Conservation (phyloP, 2,329 filamentous ascomycete species). For the Aureobasidium sp. region DNA sequence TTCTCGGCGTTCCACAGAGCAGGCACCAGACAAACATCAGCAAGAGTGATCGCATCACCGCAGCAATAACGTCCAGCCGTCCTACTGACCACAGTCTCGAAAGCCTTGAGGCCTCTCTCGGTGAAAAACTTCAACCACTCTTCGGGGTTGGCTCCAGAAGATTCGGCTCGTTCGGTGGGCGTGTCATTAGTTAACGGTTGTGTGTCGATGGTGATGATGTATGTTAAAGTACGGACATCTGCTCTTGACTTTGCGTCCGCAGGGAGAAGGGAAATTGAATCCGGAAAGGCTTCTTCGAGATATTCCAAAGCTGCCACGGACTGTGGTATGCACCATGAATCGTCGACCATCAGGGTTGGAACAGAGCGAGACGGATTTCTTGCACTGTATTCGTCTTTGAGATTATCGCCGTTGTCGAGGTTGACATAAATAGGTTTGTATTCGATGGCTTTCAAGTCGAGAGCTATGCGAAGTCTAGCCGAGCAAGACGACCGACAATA, state of each 20-base stretch:
- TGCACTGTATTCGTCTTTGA: constrained; percentile 34
- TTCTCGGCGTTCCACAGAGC: constrained; percentile 50
- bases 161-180: constrained; percentile 42
- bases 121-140: constrained; percentile 47
- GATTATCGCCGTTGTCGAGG: constrained; percentile 47
- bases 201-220: constrained; percentile 48
- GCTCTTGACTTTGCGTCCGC: constrained; percentile 36
- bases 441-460: constrained; percentile 46
- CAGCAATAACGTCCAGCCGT: constrained; percentile 45
- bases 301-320: constrained; percentile 55
- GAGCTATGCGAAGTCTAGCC: constrained; percentile 51
- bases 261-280: constrained; percentile 46
- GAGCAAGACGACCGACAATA: constrained; percentile 58
- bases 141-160: constrained; percentile 35
- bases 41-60: constrained; percentile 48
- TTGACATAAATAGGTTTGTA: constrained; percentile 44
- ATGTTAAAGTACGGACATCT: constrained; percentile 43
- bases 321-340: constrained; percentile 26
- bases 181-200: constrained; percentile 54
- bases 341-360: constrained; percentile 41
- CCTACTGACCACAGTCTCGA: constrained; percentile 37
- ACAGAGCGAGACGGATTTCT: constrained; percentile 49
- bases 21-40: constrained; percentile 51
- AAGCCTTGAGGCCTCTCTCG: constrained; percentile 45
- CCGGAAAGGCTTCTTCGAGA: constrained; percentile 48